Evolutionary conservation across 441 rosid genomes (phyloP), one percentile per base, ranked within the genome.

Genomic region (Geranium incanum): DNA sequence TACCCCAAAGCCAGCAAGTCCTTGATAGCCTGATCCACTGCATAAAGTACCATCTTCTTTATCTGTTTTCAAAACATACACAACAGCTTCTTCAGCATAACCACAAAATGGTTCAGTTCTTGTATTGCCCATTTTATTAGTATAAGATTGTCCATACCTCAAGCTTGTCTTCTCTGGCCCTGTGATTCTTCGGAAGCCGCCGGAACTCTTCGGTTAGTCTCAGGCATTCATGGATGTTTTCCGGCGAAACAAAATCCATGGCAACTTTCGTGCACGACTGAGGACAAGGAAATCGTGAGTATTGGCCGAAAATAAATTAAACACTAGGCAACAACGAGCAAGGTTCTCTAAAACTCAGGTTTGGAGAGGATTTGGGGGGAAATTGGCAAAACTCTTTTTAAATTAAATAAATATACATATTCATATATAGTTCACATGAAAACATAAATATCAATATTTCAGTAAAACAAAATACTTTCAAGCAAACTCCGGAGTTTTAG

Each of bases 181-280:
- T 87, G 21, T 94, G 99, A 77, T 87, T 83, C 75, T 74, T 82
- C 0, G 99, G 99, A 76, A 94, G 94, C 65, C 77, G 86, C 60
- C 99, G 86, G 79, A 92, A 92, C 83, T 90, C 97, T 74, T 92
- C 82, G 0, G 97, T 90, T 36, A 92, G 74, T 28, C 89, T 87
- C 19, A 94, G 80, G 81, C 97, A 94, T 73, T 90, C 89, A 0
- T 71, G 23, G n/a, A 92, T 77, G 66, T 88, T 92, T 78, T 92
- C 99, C 0, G 99, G 97, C 7, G 99, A 94, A 57, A 94, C 95
- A 18, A 90, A 92, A 77, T 94, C 99, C 59, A 78, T 85, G 2
- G 97, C 99, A 3, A 92, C 96, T 81, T 94, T 94, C 3, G 97
- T 90, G 71, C 99, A 90, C 0, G 99, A 90, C 99, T 91, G 28